These are phyloP conservation scores for Citrus medica DNA, from an alignment of 345 rosid species.

Conservation along the genomic window DNA sequence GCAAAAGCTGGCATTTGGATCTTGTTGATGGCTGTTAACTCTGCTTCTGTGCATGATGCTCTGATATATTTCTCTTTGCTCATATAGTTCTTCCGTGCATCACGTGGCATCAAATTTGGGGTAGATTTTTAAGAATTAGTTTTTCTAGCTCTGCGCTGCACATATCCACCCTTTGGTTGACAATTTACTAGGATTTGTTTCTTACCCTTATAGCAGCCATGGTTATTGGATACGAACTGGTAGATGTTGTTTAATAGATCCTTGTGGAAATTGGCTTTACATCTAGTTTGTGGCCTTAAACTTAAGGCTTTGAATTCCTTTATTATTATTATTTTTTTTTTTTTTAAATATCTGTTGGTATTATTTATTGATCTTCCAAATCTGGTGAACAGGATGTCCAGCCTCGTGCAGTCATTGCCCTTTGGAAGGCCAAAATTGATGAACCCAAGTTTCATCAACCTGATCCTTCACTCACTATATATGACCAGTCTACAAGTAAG, in stretches of 20 bases:
- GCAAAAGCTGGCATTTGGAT: background rate
- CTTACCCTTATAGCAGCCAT: background rate
- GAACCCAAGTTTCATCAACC: conserved; percentile 40
- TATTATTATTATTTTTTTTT: background rate
- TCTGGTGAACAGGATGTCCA: conserved; percentile 38
- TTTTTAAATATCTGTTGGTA: background rate
- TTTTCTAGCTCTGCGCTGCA: background rate
- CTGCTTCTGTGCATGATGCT: background rate
- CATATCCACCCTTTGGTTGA: background rate
- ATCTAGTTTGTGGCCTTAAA: background rate
- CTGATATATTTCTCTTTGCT: background rate
- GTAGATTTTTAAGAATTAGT: background rate
- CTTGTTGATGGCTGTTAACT: background rate
- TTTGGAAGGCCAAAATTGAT: conserved; percentile 49
- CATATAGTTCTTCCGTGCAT: background rate
- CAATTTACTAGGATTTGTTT: background rate
- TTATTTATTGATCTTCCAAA: conserved; percentile 1
- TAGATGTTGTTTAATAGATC: conserved; percentile 5
- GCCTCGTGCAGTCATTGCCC: conserved; percentile 35
- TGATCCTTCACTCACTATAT: conserved; percentile 31
- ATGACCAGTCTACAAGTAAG: conserved; percentile 42
- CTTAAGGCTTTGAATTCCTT: background rate
- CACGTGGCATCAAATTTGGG: conserved; percentile 1
- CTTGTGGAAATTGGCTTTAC: background rate
- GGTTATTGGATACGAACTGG: background rate